phyloP scores from a whole-genome alignment of 192 early-diverging fungal genomes.

The Backusella tuberculispora region DNA sequence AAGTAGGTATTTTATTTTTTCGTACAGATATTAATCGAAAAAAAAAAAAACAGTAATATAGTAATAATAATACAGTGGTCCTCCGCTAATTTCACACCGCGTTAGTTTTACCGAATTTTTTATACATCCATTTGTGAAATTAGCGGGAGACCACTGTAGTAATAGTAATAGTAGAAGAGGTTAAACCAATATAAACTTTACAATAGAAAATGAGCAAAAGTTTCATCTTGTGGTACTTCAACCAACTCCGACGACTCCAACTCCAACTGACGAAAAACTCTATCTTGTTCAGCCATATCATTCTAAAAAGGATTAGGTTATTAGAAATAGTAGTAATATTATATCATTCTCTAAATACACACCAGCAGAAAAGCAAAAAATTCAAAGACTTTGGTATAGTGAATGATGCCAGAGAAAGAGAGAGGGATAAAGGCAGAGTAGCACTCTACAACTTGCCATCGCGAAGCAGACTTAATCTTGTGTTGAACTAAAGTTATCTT shows the following conservation, averaged over 20 bases:
- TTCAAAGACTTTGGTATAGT: slow-evolving; percentile 19
- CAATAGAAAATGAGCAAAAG: slow-evolving; percentile 11
- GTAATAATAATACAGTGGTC: slow-evolving; percentile 1
- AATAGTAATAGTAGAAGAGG: not conserved
- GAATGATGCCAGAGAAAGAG: slow-evolving; percentile 11
- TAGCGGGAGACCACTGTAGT: no score
- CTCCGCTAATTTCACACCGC: no score
- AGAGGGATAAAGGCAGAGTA: slow-evolving; percentile 6
- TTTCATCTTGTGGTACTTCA: slow-evolving; percentile 5
- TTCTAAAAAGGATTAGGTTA: no score
- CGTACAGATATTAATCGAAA: not conserved
- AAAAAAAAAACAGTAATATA: not conserved
- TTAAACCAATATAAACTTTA: not conserved
- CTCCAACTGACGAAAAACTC: no score
- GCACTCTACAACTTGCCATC: slow-evolving; percentile 21
- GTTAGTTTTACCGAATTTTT: no score
- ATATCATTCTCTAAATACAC: not conserved
- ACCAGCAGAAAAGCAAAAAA: slow-evolving; percentile 12
- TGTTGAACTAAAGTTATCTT: slow-evolving; percentile 19
- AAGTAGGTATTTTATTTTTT: no score
- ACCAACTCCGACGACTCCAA: not conserved
- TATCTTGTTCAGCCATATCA: no score
- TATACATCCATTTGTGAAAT: no score
- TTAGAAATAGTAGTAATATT: no score
- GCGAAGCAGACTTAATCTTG: not conserved